These are phyloP conservation scores for Ailanthus altissimus DNA, from an alignment of 345 rosid genomes.

Conservation along the genomic window DNA sequence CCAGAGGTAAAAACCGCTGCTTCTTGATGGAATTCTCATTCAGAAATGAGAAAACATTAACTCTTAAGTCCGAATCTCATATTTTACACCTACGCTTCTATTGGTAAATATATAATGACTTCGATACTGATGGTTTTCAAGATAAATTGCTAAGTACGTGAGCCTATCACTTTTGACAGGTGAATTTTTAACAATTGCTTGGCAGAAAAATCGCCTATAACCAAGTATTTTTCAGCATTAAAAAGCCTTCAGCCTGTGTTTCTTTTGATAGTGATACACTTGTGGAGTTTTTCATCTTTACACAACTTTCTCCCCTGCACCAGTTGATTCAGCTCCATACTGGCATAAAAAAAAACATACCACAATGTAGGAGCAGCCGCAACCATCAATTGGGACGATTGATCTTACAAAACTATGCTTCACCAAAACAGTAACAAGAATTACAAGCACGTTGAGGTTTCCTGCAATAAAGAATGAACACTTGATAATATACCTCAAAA, in stretches of 20 bases:
- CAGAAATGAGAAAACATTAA: too few relatives aligned
- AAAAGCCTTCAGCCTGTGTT: slow-evolving; percentile 10
- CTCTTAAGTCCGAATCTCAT: too few relatives aligned
- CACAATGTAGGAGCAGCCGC: slow-evolving; percentile 20
- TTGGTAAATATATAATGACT: too few relatives aligned
- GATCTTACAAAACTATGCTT: neutral
- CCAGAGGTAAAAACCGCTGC: too few relatives aligned
- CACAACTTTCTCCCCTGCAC: neutral
- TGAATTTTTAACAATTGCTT: neutral
- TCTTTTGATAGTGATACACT: neutral
- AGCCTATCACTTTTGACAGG: neutral
- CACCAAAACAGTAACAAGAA: neutral
- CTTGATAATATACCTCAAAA: neutral
- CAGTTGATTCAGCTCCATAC: slow-evolving; percentile 23
- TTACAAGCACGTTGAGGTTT: neutral
- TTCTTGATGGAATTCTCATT: too few relatives aligned
- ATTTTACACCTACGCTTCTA: too few relatives aligned
- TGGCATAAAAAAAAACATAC: neutral
- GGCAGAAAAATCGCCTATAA: neutral
- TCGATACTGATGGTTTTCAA: neutral
- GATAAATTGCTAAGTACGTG: neutral
- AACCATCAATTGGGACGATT: neutral
- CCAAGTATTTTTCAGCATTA: neutral
- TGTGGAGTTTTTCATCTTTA: slow-evolving; percentile 14
- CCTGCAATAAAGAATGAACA: neutral